A percentile compares a stretch with the other conserved stretches of the same genome.
Conservation (phyloP, 75 land plant genomes). For the Picea sitchensis region DNA sequence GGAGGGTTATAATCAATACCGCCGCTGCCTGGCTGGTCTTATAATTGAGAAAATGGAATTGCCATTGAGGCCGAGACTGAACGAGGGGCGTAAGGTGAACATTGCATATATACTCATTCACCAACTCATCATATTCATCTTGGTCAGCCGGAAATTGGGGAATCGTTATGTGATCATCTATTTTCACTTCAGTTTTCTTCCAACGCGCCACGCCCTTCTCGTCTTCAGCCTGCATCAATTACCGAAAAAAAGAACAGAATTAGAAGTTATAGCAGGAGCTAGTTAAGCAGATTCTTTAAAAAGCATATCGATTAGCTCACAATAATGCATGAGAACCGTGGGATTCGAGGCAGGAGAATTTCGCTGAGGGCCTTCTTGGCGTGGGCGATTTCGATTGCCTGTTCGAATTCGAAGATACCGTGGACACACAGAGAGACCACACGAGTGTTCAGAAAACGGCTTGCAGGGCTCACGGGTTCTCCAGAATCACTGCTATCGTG, state of each 20-base stretch:
- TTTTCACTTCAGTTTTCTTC: constrained; percentile 6
- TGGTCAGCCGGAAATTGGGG: background rate
- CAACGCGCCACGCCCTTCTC: background rate
- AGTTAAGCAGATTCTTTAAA: no score
- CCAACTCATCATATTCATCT: background rate
- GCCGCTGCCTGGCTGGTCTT: background rate
- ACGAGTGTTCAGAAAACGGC: background rate
- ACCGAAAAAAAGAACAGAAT: no score
- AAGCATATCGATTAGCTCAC: background rate
- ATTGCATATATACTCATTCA: background rate
- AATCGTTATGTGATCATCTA: background rate
- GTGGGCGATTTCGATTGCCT: background rate
- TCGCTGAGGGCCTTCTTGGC: background rate
- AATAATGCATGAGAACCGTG: background rate
- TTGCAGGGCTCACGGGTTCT: background rate
- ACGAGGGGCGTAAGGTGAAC: background rate
- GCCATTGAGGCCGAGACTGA: background rate
- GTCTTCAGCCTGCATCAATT: background rate
- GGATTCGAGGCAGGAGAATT: background rate
- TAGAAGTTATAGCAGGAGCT: no score
- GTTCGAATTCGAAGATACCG: background rate
- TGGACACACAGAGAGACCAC: background rate
- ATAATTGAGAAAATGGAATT: constrained; percentile 9
- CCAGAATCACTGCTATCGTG: no score
- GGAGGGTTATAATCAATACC: background rate